Evolutionary conservation across 2,329 filamentous ascomycete species (phyloP).

Genomic region (Fusarium longipes): DNA sequence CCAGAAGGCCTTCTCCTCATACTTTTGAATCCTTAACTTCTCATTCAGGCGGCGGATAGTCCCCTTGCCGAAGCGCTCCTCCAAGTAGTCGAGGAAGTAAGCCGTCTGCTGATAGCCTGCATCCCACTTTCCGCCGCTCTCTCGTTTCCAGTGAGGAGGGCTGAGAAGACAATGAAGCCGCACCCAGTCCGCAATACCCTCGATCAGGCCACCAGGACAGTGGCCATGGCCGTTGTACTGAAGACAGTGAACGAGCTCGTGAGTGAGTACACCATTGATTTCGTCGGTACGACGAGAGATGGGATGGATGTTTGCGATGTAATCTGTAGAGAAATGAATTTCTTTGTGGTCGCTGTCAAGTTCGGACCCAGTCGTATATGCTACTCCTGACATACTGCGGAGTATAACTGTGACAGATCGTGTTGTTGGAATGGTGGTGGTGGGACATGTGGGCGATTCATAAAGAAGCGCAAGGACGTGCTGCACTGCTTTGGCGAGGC

Average conservation of each 20-base stretch:
- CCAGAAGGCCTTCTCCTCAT: constrained; percentile 76
- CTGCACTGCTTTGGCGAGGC: constrained; percentile 71
- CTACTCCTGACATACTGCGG: constrained; percentile 82
- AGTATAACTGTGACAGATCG: constrained; percentile 88
- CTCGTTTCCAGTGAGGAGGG: constrained; percentile 85
- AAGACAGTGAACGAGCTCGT: constrained; percentile 96
- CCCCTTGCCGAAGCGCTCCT: constrained; percentile 70
- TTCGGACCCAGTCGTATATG: constrained; percentile 85
- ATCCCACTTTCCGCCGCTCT: constrained; percentile 76
- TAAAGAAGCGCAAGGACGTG: constrained; percentile 82
- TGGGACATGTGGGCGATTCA: constrained; percentile 54
- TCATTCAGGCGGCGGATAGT: constrained; percentile 74
- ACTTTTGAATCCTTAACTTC: constrained; percentile 69
- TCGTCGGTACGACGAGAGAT: constrained; percentile 64
- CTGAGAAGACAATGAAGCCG: constrained; percentile 77
- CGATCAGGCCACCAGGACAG: constrained; percentile 81
- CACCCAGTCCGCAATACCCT: constrained; percentile 95
- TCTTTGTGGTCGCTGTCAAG: constrained; percentile 91
- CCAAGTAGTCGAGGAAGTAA: constrained; percentile 90
- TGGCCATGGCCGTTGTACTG: constrained; percentile 76
- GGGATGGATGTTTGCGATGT: constrained; percentile 67
- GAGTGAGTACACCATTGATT: constrained; percentile 84
- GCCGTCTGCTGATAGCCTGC: constrained; percentile 90
- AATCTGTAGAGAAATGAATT: constrained; percentile 85
- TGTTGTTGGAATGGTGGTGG: constrained; percentile 68